Conservation (phyloP, 345 rosid genomes). For the Conringia planisiliqua region DNA sequence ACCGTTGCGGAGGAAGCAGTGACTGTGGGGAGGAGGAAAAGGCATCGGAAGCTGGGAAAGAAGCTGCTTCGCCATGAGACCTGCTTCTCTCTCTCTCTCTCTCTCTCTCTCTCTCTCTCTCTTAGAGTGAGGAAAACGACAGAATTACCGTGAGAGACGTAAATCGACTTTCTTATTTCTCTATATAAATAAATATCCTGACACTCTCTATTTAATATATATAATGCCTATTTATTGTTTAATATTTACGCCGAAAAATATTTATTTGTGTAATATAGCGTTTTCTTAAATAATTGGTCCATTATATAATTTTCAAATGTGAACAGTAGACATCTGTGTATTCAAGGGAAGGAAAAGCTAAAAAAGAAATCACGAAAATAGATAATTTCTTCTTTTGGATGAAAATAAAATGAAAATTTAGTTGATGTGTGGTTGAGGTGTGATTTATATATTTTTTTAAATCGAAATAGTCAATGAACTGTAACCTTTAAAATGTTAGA, state of each 20-base stretch:
- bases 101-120: slow-evolving; percentile 16
- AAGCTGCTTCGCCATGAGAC: slow-evolving; percentile 42
- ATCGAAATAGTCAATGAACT: neutral
- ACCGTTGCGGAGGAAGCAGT: slow-evolving; percentile 27
- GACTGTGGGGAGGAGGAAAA: slow-evolving; percentile 21
- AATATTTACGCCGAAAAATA: slow-evolving; percentile 10
- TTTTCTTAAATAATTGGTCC: neutral
- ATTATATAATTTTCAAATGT: neutral
- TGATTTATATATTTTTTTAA: neutral
- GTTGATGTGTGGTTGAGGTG: neutral
- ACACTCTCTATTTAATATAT: slow-evolving; percentile 1
- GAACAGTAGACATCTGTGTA: neutral
- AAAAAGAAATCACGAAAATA: neutral
- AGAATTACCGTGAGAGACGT: slow-evolving; percentile 30
- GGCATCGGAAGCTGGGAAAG: slow-evolving; percentile 36
- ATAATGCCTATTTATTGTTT: neutral
- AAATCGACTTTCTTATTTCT: slow-evolving; percentile 22
- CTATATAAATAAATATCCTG: slow-evolving; percentile 14
- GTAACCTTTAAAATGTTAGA: neutral
- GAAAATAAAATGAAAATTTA: no score
- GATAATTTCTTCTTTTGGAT: no score
- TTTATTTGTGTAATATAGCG: neutral
- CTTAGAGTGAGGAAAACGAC: slow-evolving; percentile 40
- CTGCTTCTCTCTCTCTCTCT: slow-evolving; percentile 19
- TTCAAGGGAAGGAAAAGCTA: neutral